These are phyloP conservation scores for Dactylonectria estremocensis DNA, from an alignment of 2,329 filamentous ascomycete genomes.

Conservation along the genomic window DNA sequence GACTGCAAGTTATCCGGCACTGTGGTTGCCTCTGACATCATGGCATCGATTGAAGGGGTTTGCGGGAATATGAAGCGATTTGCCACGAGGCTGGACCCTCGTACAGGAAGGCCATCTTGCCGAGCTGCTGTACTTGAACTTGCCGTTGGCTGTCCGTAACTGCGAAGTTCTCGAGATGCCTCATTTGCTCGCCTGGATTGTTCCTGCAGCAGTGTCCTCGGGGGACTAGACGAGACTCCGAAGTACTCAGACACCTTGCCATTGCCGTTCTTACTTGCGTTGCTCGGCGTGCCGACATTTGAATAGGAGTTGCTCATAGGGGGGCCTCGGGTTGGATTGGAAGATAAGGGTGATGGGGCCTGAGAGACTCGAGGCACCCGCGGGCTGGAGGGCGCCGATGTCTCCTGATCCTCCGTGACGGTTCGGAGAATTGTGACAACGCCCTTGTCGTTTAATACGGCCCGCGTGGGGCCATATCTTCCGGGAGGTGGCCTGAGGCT, in stretches of 20 bases:
- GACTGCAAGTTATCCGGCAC: conserved; percentile 14
- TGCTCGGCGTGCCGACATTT: conserved; percentile 26
- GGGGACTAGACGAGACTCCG: conserved; percentile 43
- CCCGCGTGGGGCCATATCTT: conserved; percentile 47
- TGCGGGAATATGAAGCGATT: conserved; percentile 39
- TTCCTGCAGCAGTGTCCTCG: conserved; percentile 38
- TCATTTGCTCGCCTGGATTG: conserved; percentile 44
- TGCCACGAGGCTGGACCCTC: conserved; percentile 47
- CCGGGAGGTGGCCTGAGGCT: conserved; percentile 35
- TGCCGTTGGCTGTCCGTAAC: conserved; percentile 15
- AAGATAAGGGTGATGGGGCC: conserved; percentile 23
- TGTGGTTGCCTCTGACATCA: conserved; percentile 42
- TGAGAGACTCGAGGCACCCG: conserved; percentile 25
- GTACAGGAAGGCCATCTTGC: conserved; percentile 37
- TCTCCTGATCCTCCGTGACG: conserved; percentile 46
- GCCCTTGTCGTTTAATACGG: conserved; percentile 54
- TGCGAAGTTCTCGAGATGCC: conserved; percentile 34
- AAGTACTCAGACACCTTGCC: conserved; percentile 41
- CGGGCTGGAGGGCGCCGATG: conserved; percentile 32
- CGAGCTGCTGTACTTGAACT: conserved; percentile 13
- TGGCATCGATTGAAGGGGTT: conserved; percentile 47
- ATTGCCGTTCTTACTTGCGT: conserved; percentile 34
- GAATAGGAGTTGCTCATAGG: conserved; percentile 18
- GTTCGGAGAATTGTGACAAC: conserved; percentile 55
- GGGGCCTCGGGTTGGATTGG: conserved; percentile 21